Evolutionary conservation across 257 asterid genomes (phyloP).

Genomic region (Echites panduratus): DNA sequence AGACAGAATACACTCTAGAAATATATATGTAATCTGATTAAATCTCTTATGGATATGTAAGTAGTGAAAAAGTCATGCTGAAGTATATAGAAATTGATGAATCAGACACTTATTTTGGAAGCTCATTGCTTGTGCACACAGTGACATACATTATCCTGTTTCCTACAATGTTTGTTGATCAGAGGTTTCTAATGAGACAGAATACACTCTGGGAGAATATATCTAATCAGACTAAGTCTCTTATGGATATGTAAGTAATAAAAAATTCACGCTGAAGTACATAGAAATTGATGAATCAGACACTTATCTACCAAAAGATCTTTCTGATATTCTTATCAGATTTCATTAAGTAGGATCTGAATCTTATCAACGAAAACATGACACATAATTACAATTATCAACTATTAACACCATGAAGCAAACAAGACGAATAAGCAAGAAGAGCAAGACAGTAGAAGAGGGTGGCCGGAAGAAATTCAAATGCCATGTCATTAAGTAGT

Average conservation of each 20-base stretch:
- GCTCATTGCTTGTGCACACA: neutral
- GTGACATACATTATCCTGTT: neutral
- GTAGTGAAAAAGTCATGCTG: neutral
- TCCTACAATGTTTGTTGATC: neutral
- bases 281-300: neutral
- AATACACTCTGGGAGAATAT: too few relatives aligned
- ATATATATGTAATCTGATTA: too few relatives aligned
- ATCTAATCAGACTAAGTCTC: neutral
- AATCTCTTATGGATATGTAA: neutral
- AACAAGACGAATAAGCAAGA: neutral
- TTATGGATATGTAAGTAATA: neutral
- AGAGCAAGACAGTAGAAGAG: neutral
- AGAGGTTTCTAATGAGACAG: neutral
- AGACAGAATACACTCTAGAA: neutral
- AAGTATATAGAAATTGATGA: too few relatives aligned
- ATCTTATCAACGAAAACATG: neutral
- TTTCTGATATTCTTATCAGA: too few relatives aligned
- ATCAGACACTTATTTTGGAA: neutral
- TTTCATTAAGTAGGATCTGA: neutral
- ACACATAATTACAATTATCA: neutral
- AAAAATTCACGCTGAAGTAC: neutral
- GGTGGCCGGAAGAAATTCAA: neutral
- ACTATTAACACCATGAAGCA: neutral
- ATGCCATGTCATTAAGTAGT: neutral
- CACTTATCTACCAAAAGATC: too few relatives aligned